These are phyloP conservation scores for Fusarium sp. DNA, from an alignment of 2,329 filamentous ascomycete species.

Conservation along the genomic window DNA sequence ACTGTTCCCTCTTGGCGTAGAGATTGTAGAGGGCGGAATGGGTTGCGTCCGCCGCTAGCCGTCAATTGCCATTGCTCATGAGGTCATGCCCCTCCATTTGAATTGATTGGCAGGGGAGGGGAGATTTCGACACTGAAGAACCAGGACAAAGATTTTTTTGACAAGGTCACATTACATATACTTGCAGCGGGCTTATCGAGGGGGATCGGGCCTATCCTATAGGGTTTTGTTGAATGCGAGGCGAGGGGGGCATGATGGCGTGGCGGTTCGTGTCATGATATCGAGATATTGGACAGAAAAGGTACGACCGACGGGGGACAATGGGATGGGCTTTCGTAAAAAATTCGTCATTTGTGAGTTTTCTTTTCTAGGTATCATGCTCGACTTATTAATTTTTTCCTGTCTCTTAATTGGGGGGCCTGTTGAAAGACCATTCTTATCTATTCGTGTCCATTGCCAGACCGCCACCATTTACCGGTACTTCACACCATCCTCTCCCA, in stretches of 20 bases:
- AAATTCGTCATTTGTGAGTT: conserved; percentile 4
- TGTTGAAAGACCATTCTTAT: conserved; percentile 46
- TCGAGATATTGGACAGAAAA: not conserved
- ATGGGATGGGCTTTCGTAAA: not conserved
- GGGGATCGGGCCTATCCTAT: conserved; percentile 14
- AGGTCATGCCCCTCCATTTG: conserved; percentile 23
- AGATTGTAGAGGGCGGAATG: conserved; percentile 41
- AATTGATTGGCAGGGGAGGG: not conserved
- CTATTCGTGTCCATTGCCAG: conserved; percentile 6
- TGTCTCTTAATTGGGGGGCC: conserved; percentile 25
- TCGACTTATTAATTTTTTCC: conserved; percentile 34
- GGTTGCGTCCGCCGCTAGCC: conserved; percentile 41
- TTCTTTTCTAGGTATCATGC: conserved; percentile 30
- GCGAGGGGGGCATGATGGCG: conserved; percentile 1
- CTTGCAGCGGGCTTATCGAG: conserved; percentile 32
- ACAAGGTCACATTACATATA: conserved; percentile 33
- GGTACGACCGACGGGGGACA: not conserved
- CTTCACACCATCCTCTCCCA: conserved; percentile 4
- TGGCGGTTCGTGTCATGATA: conserved; percentile 27
- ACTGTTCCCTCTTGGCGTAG: conserved; percentile 10
- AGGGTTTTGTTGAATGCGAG: conserved; percentile 1
- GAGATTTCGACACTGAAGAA: not conserved
- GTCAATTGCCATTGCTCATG: conserved; percentile 44
- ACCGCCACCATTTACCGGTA: conserved; percentile 32
- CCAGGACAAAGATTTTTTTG: not conserved